Evolutionary conservation across 1,284 basidiomycete genomes (phyloP), one percentile per base, ranked within the genome.

Genomic region (Apiotrichum sp.): DNA sequence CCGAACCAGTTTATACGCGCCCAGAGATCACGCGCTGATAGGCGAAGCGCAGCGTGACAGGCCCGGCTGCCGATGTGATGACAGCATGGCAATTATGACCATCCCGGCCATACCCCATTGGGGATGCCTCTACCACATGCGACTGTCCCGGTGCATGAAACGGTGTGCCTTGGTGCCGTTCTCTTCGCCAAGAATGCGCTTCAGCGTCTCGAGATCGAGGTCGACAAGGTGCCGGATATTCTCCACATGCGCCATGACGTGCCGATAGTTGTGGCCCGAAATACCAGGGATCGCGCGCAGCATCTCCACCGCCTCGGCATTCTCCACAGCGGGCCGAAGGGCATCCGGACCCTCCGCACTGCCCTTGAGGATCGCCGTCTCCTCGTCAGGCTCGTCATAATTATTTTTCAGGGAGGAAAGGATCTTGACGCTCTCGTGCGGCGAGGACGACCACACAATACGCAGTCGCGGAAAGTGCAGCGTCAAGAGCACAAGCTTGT

Each of bases 361-460:
- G 11, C 92, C 92, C 32, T 91, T 81, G 6, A 84, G 75, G 39
- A 91, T 83, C 0, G 93, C 92, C 41, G 81, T 82, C 6, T 78
- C 70, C 9, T 85, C 82, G 62, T 96, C 88, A 0, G 95, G 96
- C 71, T 98, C 92, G 0, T 83, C 78, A 52, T 84, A 83, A 62
- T 87, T 86, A n/a, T 79, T 68, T 73, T 98, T 98, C 34, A 98
- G 84, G 68, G 98, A 95, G 46, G 84, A 84, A 77, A 98, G 93
- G 54, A 98, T 93, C 62, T 93, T 87, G 0, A 92, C 84, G 0
- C 91, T 93, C 32, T 90, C 87, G 66, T 90, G 90, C 0, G 96
- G 92, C 1, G 93, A 97, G 2, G 91, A 92, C 0, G 92, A 95
- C 96, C 96, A 98, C 67, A 98, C 88, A 68, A 98, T 88, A 35